These are phyloP conservation scores for Scedosporium minutisporum DNA, from an alignment of 2,329 filamentous ascomycete species.

Conservation along the genomic window DNA sequence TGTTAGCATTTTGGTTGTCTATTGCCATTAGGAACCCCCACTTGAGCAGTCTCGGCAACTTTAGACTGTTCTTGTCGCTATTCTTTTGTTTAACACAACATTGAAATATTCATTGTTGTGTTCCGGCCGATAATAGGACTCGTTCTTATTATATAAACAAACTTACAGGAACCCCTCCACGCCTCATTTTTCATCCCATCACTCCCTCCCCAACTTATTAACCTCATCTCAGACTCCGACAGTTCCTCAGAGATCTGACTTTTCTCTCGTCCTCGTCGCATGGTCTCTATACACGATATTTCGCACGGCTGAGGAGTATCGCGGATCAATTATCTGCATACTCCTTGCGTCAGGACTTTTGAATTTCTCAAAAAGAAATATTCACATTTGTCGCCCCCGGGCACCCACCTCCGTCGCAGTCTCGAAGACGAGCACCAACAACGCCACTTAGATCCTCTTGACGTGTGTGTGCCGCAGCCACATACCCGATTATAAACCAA, in stretches of 20 bases:
- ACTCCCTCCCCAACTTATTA: background rate
- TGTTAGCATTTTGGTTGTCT: background rate
- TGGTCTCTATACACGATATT: slow-evolving; percentile 8
- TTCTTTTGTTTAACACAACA: background rate
- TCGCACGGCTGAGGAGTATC: slow-evolving; percentile 55
- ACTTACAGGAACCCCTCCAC: background rate
- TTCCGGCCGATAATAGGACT: background rate
- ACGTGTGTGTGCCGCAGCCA: background rate
- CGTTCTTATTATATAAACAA: background rate
- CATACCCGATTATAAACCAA: background rate
- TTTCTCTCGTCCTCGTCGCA: background rate
- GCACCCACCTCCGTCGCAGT: background rate
- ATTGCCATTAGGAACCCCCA: background rate
- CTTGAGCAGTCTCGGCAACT: background rate
- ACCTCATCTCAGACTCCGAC: background rate
- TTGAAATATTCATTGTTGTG: background rate
- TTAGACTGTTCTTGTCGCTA: background rate
- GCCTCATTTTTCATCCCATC: background rate
- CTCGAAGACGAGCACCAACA: background rate
- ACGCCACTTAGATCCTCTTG: background rate
- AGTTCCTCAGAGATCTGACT: slow-evolving; percentile 8
- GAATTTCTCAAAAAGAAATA: slow-evolving; percentile 10
- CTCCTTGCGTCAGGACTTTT: slow-evolving; percentile 53
- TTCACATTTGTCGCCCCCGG: slow-evolving; percentile 7
- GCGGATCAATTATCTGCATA: slow-evolving; percentile 46